Evolutionary conservation across 1,284 basidiomycete species (phyloP), one percentile per base, ranked within the genome.

Genomic region (Marasmius tenuissimus): DNA sequence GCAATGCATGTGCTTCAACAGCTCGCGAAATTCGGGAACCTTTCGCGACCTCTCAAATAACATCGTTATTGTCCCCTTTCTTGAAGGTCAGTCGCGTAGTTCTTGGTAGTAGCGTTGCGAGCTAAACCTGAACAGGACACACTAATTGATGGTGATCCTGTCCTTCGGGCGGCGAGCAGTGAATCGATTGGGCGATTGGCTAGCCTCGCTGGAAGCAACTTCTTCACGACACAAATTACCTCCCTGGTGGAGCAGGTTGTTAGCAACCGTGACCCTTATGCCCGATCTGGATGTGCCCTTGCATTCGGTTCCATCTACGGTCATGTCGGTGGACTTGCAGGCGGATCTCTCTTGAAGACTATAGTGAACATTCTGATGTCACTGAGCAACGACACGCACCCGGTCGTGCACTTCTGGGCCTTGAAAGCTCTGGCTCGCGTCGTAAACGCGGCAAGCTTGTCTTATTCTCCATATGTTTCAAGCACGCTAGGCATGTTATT

Each of bases 341-440:
- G 96, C 6, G 94, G 95, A 0, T 95, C 97, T 0, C 83, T 98
- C 14, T 84, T 99, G 62, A 98, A 98, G 77, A 98, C 97, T 0
- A 94, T 97, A 0, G 92, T 98, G 67, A 96, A 98, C 70, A 91
- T 99, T 60, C 81, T 98, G 53, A 95, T 98, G 88, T 98, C 96
- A 1, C 85, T 99, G 35, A 89, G 92, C 70, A 95, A 92, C 63
- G 97, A 99, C 73, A 95, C 97, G 0, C 97, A 99, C 73, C 97
- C 97, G 0, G 85, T 96, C 11, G 97, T 98, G 4, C 96, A 99
- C 75, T 98, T 92, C 72, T 96, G 92, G 85, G 90, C 97, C 1
- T 81, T 99, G 61, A 88, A 87, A 56, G 93, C 97, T 0, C 82
- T 99, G 22, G 87, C 90, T 10, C 82, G 88, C 34, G 96, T 99